Base-by-base conservation (phyloP, 176 grass and related monocot genomes). In the Pontederia paniculata region DNA sequence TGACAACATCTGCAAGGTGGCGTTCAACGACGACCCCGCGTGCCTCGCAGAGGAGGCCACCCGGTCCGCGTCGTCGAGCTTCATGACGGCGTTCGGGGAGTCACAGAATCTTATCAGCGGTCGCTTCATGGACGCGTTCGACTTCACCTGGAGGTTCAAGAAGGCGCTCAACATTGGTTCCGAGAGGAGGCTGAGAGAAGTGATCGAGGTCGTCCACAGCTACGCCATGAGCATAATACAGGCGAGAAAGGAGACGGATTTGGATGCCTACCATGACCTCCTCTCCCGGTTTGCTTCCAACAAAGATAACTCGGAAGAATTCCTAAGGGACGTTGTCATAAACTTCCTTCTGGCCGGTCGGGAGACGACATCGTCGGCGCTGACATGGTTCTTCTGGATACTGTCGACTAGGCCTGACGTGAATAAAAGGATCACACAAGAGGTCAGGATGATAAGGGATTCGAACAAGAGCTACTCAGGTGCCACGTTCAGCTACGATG, bases 1-100 rank as follows among this genome's bases (percentile, higher is more conserved):
- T 20, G 85, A 89, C 44, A 89, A 60, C 55, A 89, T 89, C 48
- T 89, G 85, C 42, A 56, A 48, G 31, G 85, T 89, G 7, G 61
- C 69, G 41, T 80, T 72, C 63, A 65, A 77, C 16, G 72, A 89
- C 22, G 85, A 89, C 43, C 80, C 80, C 0, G 47, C 69, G 13
- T 84, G 78, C 70, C 83, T 86, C 47, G 46, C 70, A 9, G 58
- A 73, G 17, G 63, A 57, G 4, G 49, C 44, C 50, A 28, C 18
- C 17, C 9, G 17, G 37, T 4, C 61, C 20, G 21, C 9, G 12
- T 64, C 61, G 13, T 70, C 65, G 4, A 43, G 71, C 12, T 74
- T 89, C 58, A 74, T 72, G 77, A 47, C 9, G 46, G 42, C 77
- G 13, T 80, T 84, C 68, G 50, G 50, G 53, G 76, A 80, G 45